Percentiles rank a stretch among this genome's conserved stretches.
phyloP scores from a whole-genome alignment of 2,329 filamentous ascomycete genomes.

The Gyromitra esculenta region DNA sequence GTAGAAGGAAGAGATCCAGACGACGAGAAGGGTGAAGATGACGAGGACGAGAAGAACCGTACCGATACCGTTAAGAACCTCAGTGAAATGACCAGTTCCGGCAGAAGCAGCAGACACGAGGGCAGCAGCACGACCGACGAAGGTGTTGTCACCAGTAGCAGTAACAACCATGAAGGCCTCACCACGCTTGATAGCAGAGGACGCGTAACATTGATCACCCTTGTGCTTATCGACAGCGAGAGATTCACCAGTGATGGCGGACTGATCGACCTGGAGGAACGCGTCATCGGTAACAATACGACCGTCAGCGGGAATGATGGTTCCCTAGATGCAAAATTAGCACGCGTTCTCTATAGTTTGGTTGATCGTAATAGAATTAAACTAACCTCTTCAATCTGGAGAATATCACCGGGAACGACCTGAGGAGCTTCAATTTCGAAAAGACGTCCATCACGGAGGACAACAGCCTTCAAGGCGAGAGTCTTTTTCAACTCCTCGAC shows the following conservation, averaged over 20 bases:
- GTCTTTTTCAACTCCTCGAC: slow-evolving; percentile 93
- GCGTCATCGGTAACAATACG: slow-evolving; percentile 83
- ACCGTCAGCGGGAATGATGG: slow-evolving; percentile 89
- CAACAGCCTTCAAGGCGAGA: slow-evolving; percentile 84
- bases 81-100: slow-evolving; percentile 86
- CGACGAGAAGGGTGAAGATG: slow-evolving; percentile 79
- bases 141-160: slow-evolving; percentile 87
- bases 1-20: slow-evolving; percentile 90
- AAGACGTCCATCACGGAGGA: slow-evolving; percentile 80
- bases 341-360: not conserved
- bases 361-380: slow-evolving; percentile 11
- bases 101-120: slow-evolving; percentile 80
- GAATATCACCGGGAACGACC: slow-evolving; percentile 88
- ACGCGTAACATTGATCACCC: slow-evolving; percentile 82
- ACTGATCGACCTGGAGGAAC: slow-evolving; percentile 91
- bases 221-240: slow-evolving; percentile 89
- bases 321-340: slow-evolving; percentile 66
- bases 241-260: slow-evolving; percentile 89
- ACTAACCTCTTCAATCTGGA: slow-evolving; percentile 80
- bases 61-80: slow-evolving; percentile 88
- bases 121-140: slow-evolving; percentile 86
- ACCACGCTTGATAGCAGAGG: slow-evolving; percentile 89
- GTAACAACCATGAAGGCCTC: slow-evolving; percentile 84
- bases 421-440: slow-evolving; percentile 83
- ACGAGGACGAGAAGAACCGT: slow-evolving; percentile 82